Evolutionary conservation across 768 basidiomycete species (phyloP).

Genomic region (Botryobasidium botryosum): DNA sequence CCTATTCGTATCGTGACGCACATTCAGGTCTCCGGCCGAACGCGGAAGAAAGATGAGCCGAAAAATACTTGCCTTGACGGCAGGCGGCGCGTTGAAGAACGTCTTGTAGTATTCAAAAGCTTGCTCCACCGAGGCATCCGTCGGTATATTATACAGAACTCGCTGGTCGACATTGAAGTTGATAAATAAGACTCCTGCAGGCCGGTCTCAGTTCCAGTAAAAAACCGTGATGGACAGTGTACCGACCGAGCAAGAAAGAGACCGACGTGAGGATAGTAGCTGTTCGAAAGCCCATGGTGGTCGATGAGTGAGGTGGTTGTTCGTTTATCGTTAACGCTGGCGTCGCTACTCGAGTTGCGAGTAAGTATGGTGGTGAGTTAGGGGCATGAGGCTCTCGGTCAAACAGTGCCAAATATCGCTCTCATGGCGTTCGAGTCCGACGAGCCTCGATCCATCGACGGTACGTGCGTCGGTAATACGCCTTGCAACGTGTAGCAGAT

Average conservation of each 20-base stretch:
- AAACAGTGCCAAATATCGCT: no score
- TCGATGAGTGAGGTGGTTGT: no score
- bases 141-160: slow-evolving; percentile 47
- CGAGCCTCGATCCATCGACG: no score
- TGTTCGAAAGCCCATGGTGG: slow-evolving; percentile 73
- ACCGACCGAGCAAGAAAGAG: slow-evolving; percentile 76
- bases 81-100: slow-evolving; percentile 84
- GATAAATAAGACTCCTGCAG: slow-evolving; percentile 59
- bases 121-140: slow-evolving; percentile 48
- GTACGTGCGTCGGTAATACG: no score
- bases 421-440: no score
- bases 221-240: no score
- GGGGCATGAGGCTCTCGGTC: no score
- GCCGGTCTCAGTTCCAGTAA: not conserved
- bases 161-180: slow-evolving; percentile 80
- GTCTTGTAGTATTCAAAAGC: slow-evolving; percentile 83
- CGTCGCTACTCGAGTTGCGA: no score
- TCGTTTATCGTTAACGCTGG: no score
- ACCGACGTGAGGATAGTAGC: slow-evolving; percentile 76
- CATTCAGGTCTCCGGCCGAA: not conserved
- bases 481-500: no score
- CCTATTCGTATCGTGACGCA: slow-evolving; percentile 29
- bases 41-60: not conserved
- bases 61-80: slow-evolving; percentile 56
- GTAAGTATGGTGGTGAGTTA: no score